Evolutionary conservation across 2,329 filamentous ascomycete genomes (phyloP), one percentile per base, ranked within the genome.

Genomic region (Paraconiothyrium sp.): DNA sequence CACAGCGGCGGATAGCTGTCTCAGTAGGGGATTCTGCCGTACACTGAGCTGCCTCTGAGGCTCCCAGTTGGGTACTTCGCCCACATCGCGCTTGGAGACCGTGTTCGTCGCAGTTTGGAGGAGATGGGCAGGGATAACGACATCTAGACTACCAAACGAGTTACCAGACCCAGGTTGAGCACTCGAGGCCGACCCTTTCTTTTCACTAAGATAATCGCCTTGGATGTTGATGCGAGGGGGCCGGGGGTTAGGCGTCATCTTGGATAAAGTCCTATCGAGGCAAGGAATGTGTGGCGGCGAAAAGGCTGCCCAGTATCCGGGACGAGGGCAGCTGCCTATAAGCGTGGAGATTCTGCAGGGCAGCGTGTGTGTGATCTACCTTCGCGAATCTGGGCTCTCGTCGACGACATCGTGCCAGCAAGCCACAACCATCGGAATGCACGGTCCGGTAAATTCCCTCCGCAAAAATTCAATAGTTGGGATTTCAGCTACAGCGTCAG

Each of bases 101-200:
- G 65, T 58, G 6, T 58, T 62, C 41, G 64, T 62, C 41, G 64
- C 63, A 16, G 65, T 58, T 56, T 66, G 69, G 27, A 71, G 58
- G 22, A 71, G 69, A 51, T 71, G 67, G 16, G 64, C 67, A 41
- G 69, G 67, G 52, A 71, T 67, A 30, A 65, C 59, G 49, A 70
- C 68, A 63, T 70, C 64, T 50, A 43, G 20, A 35, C 35, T 30
- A 24, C 13, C 32, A 16, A 58, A 50, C 27, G 46, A 37, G 54
- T 47, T 48, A 8, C 43, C 30, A 20, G 43, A 22, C 20, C 43
- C 43, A 37, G 43, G 16, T 20, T 37, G 44, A n/a, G 54, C 54
- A 46, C 7, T 57, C 44, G 20, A 8, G 3, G 24, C 11, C 2
- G 27, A 24, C 11, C 24, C 13, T 57, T n/a, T 20, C n/a, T 30